Evolutionary conservation across 1,139 yeast genomes (phyloP), one percentile per base, ranked within the genome.

Genomic region (Yamadazyma kanchanaburiensis): DNA sequence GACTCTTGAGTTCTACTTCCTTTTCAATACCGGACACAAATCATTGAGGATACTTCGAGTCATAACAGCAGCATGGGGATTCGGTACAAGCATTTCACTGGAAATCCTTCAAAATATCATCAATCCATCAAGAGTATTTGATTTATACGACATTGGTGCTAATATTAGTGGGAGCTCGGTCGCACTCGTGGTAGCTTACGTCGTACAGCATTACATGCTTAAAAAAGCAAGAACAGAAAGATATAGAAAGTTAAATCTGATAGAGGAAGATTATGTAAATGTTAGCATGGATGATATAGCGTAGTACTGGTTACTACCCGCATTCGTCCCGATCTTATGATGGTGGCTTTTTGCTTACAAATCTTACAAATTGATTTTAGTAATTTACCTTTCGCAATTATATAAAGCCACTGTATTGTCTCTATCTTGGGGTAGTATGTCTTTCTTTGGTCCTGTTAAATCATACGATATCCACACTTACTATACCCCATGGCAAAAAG

Each of bases 381-480:
- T n/a, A n/a, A n/a, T n/a, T n/a, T n/a, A n/a, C n/a, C n/a, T n/a
- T n/a, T n/a, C n/a, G n/a, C n/a, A n/a, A n/a, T n/a, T n/a, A n/a
- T n/a, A n/a, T n/a, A n/a, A n/a, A n/a, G n/a, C n/a, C n/a, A n/a
- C n/a, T n/a, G n/a, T n/a, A n/a, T n/a, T n/a, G n/a, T n/a, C n/a
- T n/a, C n/a, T n/a, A n/a, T n/a, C n/a, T n/a, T n/a, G n/a, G n/a
- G n/a, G n/a, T n/a, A n/a, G n/a, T n/a, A 18, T 18, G 20, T 10
- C 23, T 4, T 60, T 60, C 31, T 58, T 55, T 43, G 64, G 62
- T 9, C 50, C 48, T 10, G 58, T 69, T 26, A 21, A 25, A 14
- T 62, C 74, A 4, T 75, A 66, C 53, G 80, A 75, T 48, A 57
- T 74, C 43, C 81, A 75, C 51, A 70, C 78, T 1, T 77, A 77